These are phyloP conservation scores for Wallemia hederae DNA, from an alignment of 1,284 basidiomycete genomes.

Conservation along the genomic window DNA sequence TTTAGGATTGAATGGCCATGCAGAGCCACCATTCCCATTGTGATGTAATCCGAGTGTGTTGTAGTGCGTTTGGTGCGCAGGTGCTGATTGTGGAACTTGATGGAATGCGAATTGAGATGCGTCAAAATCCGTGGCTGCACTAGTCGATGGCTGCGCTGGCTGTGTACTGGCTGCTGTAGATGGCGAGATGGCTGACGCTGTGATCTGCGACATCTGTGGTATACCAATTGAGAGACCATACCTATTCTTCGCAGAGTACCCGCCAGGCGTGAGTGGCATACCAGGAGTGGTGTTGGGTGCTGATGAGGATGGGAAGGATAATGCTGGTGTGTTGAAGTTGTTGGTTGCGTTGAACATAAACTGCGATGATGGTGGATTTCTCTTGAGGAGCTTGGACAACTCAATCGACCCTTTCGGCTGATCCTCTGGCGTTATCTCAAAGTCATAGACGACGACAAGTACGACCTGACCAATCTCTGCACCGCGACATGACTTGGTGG, in stretches of 20 bases:
- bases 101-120: background rate
- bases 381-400: background rate
- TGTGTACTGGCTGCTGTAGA: background rate
- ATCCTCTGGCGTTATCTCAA: background rate
- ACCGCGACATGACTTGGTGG: background rate
- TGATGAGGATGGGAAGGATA: background rate
- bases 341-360: background rate
- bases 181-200: background rate
- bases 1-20: background rate
- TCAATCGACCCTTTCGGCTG: background rate
- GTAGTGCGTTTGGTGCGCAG: background rate
- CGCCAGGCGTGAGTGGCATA: background rate
- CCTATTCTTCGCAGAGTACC: background rate
- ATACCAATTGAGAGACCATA: background rate
- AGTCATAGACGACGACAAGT: constrained; percentile 1
- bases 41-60: background rate
- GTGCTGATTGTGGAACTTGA: background rate
- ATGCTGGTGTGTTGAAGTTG: background rate
- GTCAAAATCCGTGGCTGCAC: background rate
- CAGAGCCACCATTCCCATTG: background rate
- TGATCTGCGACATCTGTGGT: background rate
- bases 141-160: background rate
- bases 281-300: background rate
- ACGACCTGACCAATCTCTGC: constrained; percentile 1
- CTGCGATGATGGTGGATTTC: background rate